These are phyloP conservation scores for Trichoderma hamatum DNA, from an alignment of 2,329 filamentous ascomycete genomes.

Conservation along the genomic window DNA sequence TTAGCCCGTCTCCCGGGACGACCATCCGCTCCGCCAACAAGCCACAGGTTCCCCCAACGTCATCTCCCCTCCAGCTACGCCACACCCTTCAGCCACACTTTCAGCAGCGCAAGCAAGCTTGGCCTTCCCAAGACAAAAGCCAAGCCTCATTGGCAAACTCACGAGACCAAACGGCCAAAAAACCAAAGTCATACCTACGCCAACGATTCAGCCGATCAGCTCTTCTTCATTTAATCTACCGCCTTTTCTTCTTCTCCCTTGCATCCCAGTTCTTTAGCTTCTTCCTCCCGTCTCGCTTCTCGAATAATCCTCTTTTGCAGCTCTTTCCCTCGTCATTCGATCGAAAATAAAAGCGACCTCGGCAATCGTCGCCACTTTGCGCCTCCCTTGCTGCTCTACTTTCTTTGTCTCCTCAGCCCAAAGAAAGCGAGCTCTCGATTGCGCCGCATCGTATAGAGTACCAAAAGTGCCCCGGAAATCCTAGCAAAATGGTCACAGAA, in stretches of 20 bases:
- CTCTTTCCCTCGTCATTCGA: not conserved
- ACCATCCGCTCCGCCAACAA: slow-evolving; percentile 9
- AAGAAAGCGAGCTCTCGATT: not conserved
- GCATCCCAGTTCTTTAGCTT: not conserved
- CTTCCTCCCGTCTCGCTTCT: not conserved
- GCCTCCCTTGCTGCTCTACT: not conserved
- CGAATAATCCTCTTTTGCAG: not conserved
- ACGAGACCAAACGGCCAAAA: slow-evolving; percentile 19
- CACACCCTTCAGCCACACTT: slow-evolving; percentile 14
- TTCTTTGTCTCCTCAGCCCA: not conserved
- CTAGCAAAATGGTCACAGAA: slow-evolving; percentile 49
- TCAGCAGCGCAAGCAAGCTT: slow-evolving; percentile 8
- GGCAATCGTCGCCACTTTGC: not conserved
- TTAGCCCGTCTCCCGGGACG: slow-evolving; percentile 23
- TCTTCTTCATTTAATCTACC: not conserved
- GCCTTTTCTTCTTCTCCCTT: not conserved
- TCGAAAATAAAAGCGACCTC: not conserved
- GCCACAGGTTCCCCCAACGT: slow-evolving; percentile 26
- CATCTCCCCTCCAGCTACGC: not conserved
- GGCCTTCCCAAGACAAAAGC: not conserved
- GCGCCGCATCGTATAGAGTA: slow-evolving; percentile 5
- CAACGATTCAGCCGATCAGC: not conserved
- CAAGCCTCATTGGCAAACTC: slow-evolving; percentile 18
- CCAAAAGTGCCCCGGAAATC: not conserved
- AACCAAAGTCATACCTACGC: slow-evolving; percentile 2